phyloP scores from a whole-genome alignment of 768 basidiomycete genomes.

The Calocera viscosa region DNA sequence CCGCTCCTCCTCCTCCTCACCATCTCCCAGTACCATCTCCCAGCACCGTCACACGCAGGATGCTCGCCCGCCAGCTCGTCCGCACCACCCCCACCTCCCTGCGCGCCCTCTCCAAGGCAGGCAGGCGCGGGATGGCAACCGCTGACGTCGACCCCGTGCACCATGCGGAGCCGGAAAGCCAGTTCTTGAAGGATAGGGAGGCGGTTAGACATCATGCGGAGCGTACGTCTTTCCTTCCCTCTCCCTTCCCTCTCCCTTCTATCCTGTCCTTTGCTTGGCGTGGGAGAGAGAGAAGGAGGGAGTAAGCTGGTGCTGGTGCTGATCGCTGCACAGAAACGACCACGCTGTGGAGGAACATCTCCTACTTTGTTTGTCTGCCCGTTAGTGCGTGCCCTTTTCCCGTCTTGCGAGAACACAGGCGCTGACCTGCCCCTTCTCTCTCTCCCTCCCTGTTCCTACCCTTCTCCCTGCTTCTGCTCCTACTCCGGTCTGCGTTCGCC shows the following conservation, averaged over 20 bases:
- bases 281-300: too few relatives aligned
- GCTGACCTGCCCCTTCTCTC: too few relatives aligned
- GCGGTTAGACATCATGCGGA: constrained; percentile 54
- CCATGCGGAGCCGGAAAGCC: background rate
- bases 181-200: constrained; percentile 23
- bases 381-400: constrained; percentile 42
- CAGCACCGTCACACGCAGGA: background rate
- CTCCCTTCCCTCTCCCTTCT: too few relatives aligned
- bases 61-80: background rate
- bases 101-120: background rate
- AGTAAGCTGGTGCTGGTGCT: background rate
- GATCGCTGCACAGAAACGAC: constrained; percentile 43
- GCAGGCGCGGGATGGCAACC: background rate
- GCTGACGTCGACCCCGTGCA: background rate
- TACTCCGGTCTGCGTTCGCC: too few relatives aligned
- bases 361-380: constrained; percentile 67
- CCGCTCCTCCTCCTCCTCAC: background rate
- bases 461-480: too few relatives aligned
- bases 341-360: constrained; percentile 78
- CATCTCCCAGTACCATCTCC: background rate
- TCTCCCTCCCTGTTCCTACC: too few relatives aligned
- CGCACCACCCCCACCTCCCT: background rate
- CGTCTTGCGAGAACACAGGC: constrained; percentile 13
- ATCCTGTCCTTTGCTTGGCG: too few relatives aligned
- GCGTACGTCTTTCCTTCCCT: constrained; percentile 31